Base-by-base conservation (phyloP, 805 yeast genomes). In the Kockiozyma suomiensis region DNA sequence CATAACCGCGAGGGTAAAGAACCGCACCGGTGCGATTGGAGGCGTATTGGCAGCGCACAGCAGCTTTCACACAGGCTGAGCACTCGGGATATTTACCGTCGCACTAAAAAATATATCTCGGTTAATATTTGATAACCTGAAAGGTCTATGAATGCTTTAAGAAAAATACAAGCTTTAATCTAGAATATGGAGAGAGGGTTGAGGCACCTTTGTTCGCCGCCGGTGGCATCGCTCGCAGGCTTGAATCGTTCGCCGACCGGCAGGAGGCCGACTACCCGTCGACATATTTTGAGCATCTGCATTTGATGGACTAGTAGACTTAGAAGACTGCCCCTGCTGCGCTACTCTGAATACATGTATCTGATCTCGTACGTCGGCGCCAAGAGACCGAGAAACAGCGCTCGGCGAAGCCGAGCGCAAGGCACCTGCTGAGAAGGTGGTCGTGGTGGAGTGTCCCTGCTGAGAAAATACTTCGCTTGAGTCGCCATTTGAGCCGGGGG, bases 151-250 rank as follows among this genome's bases (percentile, higher is more conserved):
- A 1, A 19, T 13, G 12, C 21, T 2, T 51, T 21, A 25, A 35
- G 25, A 21, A 1, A 30, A 46, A 23, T n/a, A n/a, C n/a, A n/a
- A n/a, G n/a, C n/a, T n/a, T n/a, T n/a, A n/a, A n/a, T 17, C 10
- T 21, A 8, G 8, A 23, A 35, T 41, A 42, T 30, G 30, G 41
- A 30, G 32, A 5, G 33, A 7, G 33, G 33, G 33, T 30, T 4
- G 42, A 32, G 10, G 10, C 32, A 56, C 64, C 42, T 60, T 61
- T n/a, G 65, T 61, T 15, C 65, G 53, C 13, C 65, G 59, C 43
- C 52, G 43, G 33, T 61, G 65, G 40, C 65, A 61, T 8, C 65
- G 59, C 32, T 61, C 62, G 43, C 65, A 61, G 2, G 65, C 65
- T 19, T 55, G 62, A 13, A 50, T 41, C 4, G 65, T 61, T 30